Evolutionary conservation across 176 grass and related monocot species (phyloP).

Genomic region (Eragrostis nindensis): DNA sequence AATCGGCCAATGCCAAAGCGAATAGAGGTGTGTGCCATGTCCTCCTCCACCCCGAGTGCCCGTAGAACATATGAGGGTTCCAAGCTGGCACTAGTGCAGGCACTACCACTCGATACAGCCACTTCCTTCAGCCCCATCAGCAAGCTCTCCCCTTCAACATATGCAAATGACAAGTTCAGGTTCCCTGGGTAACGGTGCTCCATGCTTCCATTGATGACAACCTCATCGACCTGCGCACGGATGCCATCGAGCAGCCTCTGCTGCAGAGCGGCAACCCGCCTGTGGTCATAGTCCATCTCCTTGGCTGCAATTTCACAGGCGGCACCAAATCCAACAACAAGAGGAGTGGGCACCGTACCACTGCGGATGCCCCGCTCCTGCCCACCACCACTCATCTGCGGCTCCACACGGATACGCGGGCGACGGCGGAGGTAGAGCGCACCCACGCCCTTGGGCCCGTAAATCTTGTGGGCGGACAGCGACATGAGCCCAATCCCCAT

Average conservation of each 20-base stretch:
- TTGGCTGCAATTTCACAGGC: conserved; percentile 77
- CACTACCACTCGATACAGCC: conserved; percentile 90
- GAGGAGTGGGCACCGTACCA: conserved; percentile 79
- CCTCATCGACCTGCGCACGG: conserved; percentile 56
- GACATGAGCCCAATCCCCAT: conserved; percentile 96
- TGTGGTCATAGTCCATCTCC: conserved; percentile 89
- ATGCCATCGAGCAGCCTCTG: conserved; percentile 75
- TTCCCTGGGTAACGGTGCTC: conserved; percentile 92
- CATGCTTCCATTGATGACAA: conserved; percentile 91
- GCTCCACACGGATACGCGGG: conserved; percentile 82
- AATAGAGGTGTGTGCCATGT: conserved; percentile 98
- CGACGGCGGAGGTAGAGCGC: conserved; percentile 89
- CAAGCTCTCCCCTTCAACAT: conserved; percentile 92
- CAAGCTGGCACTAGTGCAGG: conserved; percentile 93
- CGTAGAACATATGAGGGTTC: conserved; percentile 86
- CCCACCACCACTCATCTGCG: conserved; percentile 93
- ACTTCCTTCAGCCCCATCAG: conserved; percentile 98
- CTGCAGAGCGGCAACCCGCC: conserved; percentile 44
- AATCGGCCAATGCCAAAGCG: conserved; percentile 93
- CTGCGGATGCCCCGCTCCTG: conserved; percentile 95
- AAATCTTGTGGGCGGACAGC: conserved; percentile 88
- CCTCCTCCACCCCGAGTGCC: conserved; percentile 89
- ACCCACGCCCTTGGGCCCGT: conserved; percentile 89
- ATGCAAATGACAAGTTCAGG: conserved; percentile 88
- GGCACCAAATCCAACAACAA: conserved; percentile 84